phyloP scores from a whole-genome alignment of 805 yeast species.

The Lachancea sp. region DNA sequence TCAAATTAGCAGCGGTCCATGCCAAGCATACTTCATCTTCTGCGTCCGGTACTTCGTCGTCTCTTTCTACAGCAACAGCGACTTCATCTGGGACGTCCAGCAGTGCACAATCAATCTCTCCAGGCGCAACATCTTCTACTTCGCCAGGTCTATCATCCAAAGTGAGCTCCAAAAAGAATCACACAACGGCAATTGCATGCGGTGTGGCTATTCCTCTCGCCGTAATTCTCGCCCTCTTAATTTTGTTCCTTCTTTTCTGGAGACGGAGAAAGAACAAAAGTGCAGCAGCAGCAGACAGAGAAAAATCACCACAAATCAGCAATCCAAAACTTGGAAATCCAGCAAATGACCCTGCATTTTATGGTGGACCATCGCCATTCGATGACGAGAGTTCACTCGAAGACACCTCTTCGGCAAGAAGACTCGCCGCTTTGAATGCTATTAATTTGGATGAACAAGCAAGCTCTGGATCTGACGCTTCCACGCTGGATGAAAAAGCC shows the following conservation, averaged over 20 bases:
- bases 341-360: slow-evolving; percentile 29
- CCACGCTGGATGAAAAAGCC: slow-evolving; percentile 29
- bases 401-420: slow-evolving; percentile 26
- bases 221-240: slow-evolving; percentile 40
- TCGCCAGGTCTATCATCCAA: slow-evolving; percentile 16
- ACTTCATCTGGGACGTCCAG: slow-evolving; percentile 27
- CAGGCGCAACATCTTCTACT: slow-evolving; percentile 23
- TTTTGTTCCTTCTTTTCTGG: slow-evolving; percentile 54
- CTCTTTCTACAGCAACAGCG: slow-evolving; percentile 22
- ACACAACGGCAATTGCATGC: slow-evolving; percentile 75
- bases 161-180: slow-evolving; percentile 30
- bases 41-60: slow-evolving; percentile 23
- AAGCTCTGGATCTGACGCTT: slow-evolving; percentile 49
- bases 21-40: slow-evolving; percentile 10
- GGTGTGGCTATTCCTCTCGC: slow-evolving; percentile 80
- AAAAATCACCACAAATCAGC: slow-evolving; percentile 33
- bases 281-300: slow-evolving; percentile 21
- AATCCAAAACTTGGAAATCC: slow-evolving; percentile 36
- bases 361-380: slow-evolving; percentile 25
- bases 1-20: slow-evolving; percentile 50
- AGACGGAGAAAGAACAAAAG: slow-evolving; percentile 37
- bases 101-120: neutral
- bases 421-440: slow-evolving; percentile 46
- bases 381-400: slow-evolving; percentile 24
- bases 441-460: slow-evolving; percentile 45